Evolutionary conservation across 257 asterid species (phyloP).

Genomic region (Nicotiana noctiflora): DNA sequence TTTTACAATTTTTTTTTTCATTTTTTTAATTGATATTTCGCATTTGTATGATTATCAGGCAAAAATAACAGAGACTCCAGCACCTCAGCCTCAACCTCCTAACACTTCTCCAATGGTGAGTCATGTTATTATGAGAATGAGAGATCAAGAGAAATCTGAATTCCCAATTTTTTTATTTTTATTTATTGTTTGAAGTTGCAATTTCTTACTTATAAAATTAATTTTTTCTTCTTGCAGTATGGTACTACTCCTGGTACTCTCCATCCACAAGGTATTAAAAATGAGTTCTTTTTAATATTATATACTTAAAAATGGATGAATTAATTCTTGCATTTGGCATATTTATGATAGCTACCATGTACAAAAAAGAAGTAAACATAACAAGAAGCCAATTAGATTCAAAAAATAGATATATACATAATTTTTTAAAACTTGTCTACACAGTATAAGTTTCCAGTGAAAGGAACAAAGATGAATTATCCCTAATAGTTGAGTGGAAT

Average conservation of each 20-base stretch:
- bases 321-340: too few species aligned
- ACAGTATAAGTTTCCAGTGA: too few species aligned
- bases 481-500: too few species aligned
- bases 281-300: neutral
- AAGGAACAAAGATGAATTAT: too few species aligned
- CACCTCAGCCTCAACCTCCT: conserved; percentile 27
- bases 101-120: conserved; percentile 19
- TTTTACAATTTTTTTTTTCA: neutral
- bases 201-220: neutral
- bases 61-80: conserved; percentile 12
- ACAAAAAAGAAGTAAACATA: too few species aligned
- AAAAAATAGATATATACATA: too few species aligned
- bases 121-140: neutral
- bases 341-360: too few species aligned
- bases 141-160: neutral
- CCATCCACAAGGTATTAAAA: conserved; percentile 53
- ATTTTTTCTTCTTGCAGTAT: conserved; percentile 21
- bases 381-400: too few species aligned
- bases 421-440: too few species aligned
- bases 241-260: conserved; percentile 75
- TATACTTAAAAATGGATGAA: too few species aligned
- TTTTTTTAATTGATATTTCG: neutral
- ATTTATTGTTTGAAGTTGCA: neutral
- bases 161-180: neutral
- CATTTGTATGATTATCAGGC: neutral